Evolutionary conservation across 768 basidiomycete genomes (phyloP).

Genomic region (Lactarius pseudohatsudake): DNA sequence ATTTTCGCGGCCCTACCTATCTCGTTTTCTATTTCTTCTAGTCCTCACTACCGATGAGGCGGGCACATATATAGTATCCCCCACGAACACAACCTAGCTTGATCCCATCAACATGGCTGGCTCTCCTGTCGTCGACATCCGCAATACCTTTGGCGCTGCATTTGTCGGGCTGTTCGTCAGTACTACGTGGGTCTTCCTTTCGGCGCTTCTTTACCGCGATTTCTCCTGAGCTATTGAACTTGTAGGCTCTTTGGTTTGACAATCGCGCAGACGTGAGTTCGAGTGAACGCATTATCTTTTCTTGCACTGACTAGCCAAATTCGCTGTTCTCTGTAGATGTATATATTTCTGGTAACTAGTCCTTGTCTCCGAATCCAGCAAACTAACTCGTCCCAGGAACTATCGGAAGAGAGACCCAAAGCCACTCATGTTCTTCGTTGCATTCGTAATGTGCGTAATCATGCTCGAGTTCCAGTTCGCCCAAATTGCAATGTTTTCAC

Average conservation of each 20-base stretch:
- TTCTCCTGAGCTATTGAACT: background rate
- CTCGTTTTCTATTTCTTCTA: too few relatives aligned
- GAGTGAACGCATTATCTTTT: background rate
- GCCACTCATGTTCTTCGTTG: background rate
- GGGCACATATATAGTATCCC: too few relatives aligned
- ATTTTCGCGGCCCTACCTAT: too few relatives aligned
- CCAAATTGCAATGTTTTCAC: background rate
- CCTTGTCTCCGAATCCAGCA: too few relatives aligned
- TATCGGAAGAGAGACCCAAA: background rate
- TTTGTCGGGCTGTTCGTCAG: conserved; percentile 15
- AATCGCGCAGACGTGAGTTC: conserved; percentile 9
- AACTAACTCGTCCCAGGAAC: background rate
- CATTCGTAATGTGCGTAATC: conserved; percentile 1
- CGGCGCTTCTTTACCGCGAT: too few relatives aligned
- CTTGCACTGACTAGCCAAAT: background rate
- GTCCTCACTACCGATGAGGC: too few relatives aligned
- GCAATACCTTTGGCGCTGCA: conserved; percentile 1
- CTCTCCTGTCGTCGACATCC: conserved; percentile 1
- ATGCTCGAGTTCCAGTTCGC: too few relatives aligned
- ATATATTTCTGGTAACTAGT: background rate
- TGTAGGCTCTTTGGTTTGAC: conserved; percentile 12
- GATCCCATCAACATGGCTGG: too few relatives aligned
- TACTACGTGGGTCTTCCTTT: background rate
- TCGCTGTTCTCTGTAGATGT: conserved; percentile 4
- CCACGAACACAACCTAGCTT: too few relatives aligned